Conservation (phyloP, 305 asterid genomes). For the Salvia sclarea region DNA sequence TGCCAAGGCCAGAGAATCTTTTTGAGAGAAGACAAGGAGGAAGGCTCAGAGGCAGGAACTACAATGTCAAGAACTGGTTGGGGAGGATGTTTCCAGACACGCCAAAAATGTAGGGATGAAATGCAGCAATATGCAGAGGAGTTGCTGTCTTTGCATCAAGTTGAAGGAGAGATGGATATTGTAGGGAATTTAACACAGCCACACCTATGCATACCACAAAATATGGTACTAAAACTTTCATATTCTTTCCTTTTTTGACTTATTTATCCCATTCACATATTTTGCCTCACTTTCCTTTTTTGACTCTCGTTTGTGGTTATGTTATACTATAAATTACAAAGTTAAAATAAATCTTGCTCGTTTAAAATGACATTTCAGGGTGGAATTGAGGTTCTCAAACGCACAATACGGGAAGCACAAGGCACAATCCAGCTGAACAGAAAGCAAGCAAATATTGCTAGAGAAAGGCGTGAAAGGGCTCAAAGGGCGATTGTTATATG, state of each 20-base stretch:
- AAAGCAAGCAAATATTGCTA: slow-evolving; percentile 37
- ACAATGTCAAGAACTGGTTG: slow-evolving; percentile 51
- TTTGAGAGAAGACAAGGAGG: slow-evolving; percentile 49
- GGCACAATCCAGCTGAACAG: slow-evolving; percentile 37
- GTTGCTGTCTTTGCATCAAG: slow-evolving; percentile 38
- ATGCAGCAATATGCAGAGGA: slow-evolving; percentile 46
- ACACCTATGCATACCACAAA: slow-evolving; percentile 37
- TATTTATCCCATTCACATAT: neutral
- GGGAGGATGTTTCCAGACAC: slow-evolving; percentile 48
- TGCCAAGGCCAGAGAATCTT: slow-evolving; percentile 55
- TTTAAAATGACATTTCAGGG: slow-evolving; percentile 21
- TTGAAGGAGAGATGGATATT: slow-evolving; percentile 35
- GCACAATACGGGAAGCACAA: slow-evolving; percentile 34
- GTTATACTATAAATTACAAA: too few relatives aligned
- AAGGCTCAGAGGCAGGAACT: slow-evolving; percentile 46
- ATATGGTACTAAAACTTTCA: slow-evolving; percentile 42
- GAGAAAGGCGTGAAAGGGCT: slow-evolving; percentile 53
- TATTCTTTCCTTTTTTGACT: neutral
- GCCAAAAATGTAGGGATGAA: slow-evolving; percentile 41
- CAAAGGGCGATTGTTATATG: slow-evolving; percentile 55
- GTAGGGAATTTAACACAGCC: slow-evolving; percentile 31
- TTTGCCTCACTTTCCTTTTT: neutral
- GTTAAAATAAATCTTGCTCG: too few relatives aligned
- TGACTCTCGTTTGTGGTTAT: neutral
- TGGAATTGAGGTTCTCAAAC: slow-evolving; percentile 36